phyloP scores from a whole-genome alignment of 2,329 filamentous ascomycete species.

The Talaromyces islandicus region DNA sequence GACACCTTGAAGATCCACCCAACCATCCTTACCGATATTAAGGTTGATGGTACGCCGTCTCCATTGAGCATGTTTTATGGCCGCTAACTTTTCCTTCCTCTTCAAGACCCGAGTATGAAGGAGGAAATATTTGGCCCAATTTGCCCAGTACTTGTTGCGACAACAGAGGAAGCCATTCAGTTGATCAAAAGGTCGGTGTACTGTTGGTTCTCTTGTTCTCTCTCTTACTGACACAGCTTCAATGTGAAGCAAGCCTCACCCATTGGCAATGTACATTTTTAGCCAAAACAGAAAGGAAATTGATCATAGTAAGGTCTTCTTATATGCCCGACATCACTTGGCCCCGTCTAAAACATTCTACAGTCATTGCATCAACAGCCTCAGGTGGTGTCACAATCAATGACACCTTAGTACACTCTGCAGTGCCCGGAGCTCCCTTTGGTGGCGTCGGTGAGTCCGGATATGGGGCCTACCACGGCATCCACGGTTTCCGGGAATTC shows the following conservation, averaged over 20 bases:
- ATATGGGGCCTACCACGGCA: slow-evolving; percentile 45
- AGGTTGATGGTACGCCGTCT: slow-evolving; percentile 6
- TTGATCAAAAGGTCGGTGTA: not conserved
- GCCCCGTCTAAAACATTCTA: slow-evolving; percentile 20
- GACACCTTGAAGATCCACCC: slow-evolving; percentile 28
- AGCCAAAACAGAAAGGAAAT: slow-evolving; percentile 30
- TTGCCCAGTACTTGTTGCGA: slow-evolving; percentile 29
- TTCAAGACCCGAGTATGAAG: slow-evolving; percentile 30
- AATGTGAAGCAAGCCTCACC: slow-evolving; percentile 17
- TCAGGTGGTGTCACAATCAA: slow-evolving; percentile 48
- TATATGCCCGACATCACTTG: not conserved
- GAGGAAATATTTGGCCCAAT: slow-evolving; percentile 45
- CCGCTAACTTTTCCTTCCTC: not conserved
- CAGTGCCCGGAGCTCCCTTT: slow-evolving; percentile 40
- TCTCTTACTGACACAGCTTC: not conserved
- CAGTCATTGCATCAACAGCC: slow-evolving; percentile 18
- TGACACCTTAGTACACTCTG: slow-evolving; percentile 42
- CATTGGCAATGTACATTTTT: slow-evolving; percentile 40
- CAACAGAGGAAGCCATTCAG: not conserved
- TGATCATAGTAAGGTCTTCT: slow-evolving; percentile 19
- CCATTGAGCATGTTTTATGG: not conserved
- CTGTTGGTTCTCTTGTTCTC: not conserved
- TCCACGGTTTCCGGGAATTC: slow-evolving; percentile 41
- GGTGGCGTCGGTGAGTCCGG: slow-evolving; percentile 48
- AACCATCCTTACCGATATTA: slow-evolving; percentile 35